A percentile compares a stretch with the other conserved stretches of the same genome.
Conservation (phyloP, 2,329 filamentous ascomycete genomes). For the Fusarium multiceps region DNA sequence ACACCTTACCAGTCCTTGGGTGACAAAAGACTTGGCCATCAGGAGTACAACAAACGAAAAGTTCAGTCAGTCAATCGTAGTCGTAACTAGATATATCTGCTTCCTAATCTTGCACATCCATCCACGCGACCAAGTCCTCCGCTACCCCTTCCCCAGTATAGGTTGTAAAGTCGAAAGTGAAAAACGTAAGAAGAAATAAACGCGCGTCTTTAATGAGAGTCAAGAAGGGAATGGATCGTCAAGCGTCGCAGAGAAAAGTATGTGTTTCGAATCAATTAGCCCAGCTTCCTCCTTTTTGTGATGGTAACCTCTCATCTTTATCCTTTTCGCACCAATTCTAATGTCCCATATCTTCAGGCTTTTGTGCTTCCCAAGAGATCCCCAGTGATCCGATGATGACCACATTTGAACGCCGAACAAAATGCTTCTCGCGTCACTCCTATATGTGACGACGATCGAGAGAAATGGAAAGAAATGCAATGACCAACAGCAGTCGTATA, state of each 20-base stretch:
- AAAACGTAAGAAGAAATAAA: constrained; percentile 12
- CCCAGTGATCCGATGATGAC: constrained; percentile 36
- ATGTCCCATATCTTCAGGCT: constrained; percentile 22
- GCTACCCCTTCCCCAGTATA: constrained; percentile 24
- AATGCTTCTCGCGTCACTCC: constrained; percentile 40
- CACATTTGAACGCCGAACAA: constrained; percentile 45
- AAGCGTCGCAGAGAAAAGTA: constrained; percentile 32
- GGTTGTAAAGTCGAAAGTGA: constrained; percentile 29
- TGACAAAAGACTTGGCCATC: neutral
- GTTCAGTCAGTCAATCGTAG: neutral
- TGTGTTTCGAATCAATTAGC: constrained; percentile 27
- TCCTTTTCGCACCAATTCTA: constrained; percentile 28
- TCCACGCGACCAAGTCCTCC: neutral
- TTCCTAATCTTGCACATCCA: neutral
- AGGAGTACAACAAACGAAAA: neutral
- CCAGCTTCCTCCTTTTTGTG: constrained; percentile 28
- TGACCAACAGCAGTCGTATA: constrained; percentile 16
- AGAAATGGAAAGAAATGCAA: constrained; percentile 22
- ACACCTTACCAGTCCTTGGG: constrained; percentile 6
- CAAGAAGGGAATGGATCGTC: constrained; percentile 38
- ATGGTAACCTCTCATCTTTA: constrained; percentile 14
- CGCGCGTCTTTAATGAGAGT: constrained; percentile 34
- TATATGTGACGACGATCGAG: constrained; percentile 20
- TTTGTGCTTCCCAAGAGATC: constrained; percentile 41
- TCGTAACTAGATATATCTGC: neutral